phyloP scores from a whole-genome alignment of 2,329 filamentous ascomycete species.

The Calonectria montana region DNA sequence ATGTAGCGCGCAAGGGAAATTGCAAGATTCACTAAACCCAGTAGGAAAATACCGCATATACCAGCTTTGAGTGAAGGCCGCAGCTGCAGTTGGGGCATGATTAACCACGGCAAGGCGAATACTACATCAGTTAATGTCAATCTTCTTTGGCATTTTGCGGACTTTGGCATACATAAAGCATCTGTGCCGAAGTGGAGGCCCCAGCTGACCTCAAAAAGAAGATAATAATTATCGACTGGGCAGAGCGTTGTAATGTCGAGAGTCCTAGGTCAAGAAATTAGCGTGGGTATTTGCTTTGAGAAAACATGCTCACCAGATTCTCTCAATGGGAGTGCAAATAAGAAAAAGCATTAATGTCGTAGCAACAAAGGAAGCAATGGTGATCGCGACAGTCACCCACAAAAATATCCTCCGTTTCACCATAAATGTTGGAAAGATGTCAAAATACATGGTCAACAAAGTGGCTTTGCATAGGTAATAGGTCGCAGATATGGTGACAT shows the following conservation, averaged over 20 bases:
- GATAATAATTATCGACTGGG: background rate
- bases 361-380: background rate
- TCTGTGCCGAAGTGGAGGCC: background rate
- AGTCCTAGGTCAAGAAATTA: background rate
- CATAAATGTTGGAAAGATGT: background rate
- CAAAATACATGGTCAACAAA: background rate
- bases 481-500: background rate
- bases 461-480: background rate
- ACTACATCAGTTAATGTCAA: background rate
- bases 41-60: background rate
- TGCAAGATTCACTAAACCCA: background rate
- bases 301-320: background rate
- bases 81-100: background rate
- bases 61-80: background rate
- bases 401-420: background rate
- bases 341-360: background rate
- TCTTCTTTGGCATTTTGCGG: too few relatives aligned
- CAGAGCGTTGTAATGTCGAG: background rate
- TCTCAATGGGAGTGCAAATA: background rate
- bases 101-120: background rate
- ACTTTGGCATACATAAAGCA: background rate
- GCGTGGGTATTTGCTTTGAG: too few relatives aligned
- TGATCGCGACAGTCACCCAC: background rate
- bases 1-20: background rate
- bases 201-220: background rate